phyloP scores from a whole-genome alignment of 2,329 filamentous ascomycete genomes.

The Tolypocladium paradoxum region DNA sequence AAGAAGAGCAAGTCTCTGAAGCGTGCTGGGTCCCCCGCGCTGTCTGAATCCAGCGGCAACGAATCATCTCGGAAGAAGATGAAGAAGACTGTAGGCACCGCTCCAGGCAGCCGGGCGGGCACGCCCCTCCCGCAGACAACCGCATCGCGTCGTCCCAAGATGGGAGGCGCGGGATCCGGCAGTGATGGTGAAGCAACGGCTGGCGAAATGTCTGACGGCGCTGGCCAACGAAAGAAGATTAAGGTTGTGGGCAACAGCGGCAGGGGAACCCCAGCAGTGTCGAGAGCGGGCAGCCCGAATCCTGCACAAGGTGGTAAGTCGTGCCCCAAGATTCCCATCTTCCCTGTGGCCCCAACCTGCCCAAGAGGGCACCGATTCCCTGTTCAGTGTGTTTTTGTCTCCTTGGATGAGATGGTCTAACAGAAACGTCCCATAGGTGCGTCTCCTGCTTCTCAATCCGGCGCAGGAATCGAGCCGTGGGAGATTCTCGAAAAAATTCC shows the following conservation, averaged over 20 bases:
- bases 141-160: conserved; percentile 29
- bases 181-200: conserved; percentile 66
- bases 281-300: conserved; percentile 50
- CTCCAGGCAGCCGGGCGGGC: conserved; percentile 40
- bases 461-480: conserved; percentile 31
- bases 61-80: conserved; percentile 75
- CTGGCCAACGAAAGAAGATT: conserved; percentile 40
- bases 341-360: neutral
- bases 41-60: conserved; percentile 85
- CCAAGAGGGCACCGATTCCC: neutral
- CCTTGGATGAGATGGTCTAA: conserved; percentile 1
- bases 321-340: neutral
- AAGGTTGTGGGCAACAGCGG: conserved; percentile 38
- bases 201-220: conserved; percentile 53
- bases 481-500: conserved; percentile 46
- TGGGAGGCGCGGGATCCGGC: conserved; percentile 42
- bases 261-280: conserved; percentile 44
- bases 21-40: conserved; percentile 73
- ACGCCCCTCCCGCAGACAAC: conserved; percentile 38
- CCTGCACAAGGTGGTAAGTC: conserved; percentile 29
- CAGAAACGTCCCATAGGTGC: conserved; percentile 9
- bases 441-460: conserved; percentile 23
- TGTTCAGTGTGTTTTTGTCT: neutral
- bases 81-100: conserved; percentile 48
- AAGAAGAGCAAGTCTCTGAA: conserved; percentile 60